These are phyloP conservation scores for Talaromyces sp. DNA, from an alignment of 2,329 filamentous ascomycete species.

Conservation along the genomic window DNA sequence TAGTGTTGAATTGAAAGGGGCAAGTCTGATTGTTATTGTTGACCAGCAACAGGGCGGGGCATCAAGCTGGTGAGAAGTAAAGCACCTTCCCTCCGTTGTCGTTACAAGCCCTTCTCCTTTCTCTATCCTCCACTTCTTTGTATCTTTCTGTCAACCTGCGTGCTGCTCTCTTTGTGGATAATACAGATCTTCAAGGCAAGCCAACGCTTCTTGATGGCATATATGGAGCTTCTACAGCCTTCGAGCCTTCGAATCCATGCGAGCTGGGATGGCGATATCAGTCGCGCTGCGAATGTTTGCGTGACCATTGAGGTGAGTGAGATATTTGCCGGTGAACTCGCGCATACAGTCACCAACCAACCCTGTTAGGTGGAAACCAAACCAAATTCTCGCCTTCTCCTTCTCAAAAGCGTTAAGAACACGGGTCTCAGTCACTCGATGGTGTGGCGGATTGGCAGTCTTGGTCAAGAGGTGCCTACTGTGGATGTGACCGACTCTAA, in stretches of 20 bases:
- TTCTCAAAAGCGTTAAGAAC: slow-evolving; percentile 14
- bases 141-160: background rate
- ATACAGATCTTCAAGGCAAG: background rate
- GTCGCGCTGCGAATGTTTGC: slow-evolving; percentile 18
- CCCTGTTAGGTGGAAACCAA: background rate
- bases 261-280: slow-evolving; percentile 24
- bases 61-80: background rate
- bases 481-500: background rate
- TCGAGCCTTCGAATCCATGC: slow-evolving; percentile 25
- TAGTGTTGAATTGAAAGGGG: background rate
- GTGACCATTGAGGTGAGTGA: slow-evolving; percentile 25
- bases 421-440: background rate
- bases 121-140: background rate
- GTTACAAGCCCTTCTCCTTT: background rate
- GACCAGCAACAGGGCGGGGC: background rate
- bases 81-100: background rate
- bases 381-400: background rate
- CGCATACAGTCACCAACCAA: background rate
- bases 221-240: slow-evolving; percentile 10
- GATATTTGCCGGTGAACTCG: background rate
- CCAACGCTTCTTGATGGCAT: background rate
- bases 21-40: background rate
- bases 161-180: background rate
- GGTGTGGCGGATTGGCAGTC: background rate
- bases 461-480: background rate